phyloP scores from a whole-genome alignment of 805 yeast species.

The Saccharomycopsis javanensis region DNA sequence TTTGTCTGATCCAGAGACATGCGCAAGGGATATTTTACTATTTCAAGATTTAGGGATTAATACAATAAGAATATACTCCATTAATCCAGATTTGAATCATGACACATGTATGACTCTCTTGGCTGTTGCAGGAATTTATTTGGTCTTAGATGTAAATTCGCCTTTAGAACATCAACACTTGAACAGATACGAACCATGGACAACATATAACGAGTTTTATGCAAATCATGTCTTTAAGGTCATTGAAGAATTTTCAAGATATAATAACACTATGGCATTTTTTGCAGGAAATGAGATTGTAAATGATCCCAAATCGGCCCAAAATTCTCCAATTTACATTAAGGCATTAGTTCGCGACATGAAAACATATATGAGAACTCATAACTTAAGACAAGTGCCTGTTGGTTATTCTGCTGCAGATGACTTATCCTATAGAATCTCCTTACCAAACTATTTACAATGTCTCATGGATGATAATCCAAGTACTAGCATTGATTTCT shows the following conservation, averaged over 20 bases:
- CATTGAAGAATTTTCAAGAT: slow-evolving; percentile 70
- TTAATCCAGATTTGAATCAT: slow-evolving; percentile 75
- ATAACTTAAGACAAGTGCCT: slow-evolving; percentile 62
- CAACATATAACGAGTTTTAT: slow-evolving; percentile 62
- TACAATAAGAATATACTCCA: slow-evolving; percentile 78
- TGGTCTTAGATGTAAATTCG: slow-evolving; percentile 85
- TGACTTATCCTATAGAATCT: slow-evolving; percentile 64
- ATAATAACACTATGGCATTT: slow-evolving; percentile 82
- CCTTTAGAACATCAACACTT: slow-evolving; percentile 71
- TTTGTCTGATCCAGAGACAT: slow-evolving; percentile 54
- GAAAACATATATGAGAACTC: slow-evolving; percentile 53
- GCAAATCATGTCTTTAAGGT: slow-evolving; percentile 68
- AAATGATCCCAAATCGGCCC: slow-evolving; percentile 64
- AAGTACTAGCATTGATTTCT: slow-evolving; percentile 60
- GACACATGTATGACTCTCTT: slow-evolving; percentile 85
- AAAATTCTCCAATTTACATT: slow-evolving; percentile 59
- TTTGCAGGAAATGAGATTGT: slow-evolving; percentile 90
- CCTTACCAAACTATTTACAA: slow-evolving; percentile 72
- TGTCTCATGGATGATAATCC: slow-evolving; percentile 47
- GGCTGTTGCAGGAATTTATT: slow-evolving; percentile 87
- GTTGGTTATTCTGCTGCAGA: slow-evolving; percentile 97
- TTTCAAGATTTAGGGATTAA: slow-evolving; percentile 82
- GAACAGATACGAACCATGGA: slow-evolving; percentile 92
- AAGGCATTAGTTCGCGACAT: slow-evolving; percentile 76
- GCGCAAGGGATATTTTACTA: slow-evolving; percentile 73